Base-by-base conservation (phyloP, 768 basidiomycete genomes). In the Lanmaoa pseudosensibilis region DNA sequence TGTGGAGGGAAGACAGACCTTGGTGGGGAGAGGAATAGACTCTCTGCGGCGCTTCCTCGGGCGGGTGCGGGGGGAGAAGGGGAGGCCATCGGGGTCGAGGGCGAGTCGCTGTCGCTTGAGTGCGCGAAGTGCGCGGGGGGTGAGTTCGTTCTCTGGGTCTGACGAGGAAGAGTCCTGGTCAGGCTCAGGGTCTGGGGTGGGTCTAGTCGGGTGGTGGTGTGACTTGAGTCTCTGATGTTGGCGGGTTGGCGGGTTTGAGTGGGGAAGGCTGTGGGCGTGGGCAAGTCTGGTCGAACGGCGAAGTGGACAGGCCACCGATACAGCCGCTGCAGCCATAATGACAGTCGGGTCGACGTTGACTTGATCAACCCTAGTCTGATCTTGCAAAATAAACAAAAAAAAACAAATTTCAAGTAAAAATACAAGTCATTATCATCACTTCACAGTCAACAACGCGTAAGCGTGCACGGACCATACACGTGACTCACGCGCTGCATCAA, bases 91-190 rank as follows among this genome's bases (percentile, higher is more conserved):
- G 27, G 51, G 56, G 68, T 71, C 71, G 61, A 68, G 62, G 1
- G 71, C 21, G 60, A 69, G 69, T 1, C 71, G 69, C 30, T 64
- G 70, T 5, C 70, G 70, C 30, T 71, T 71, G 64, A 71, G 69
- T 0, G 70, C 70, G 41, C 70, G 72, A 41, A 71, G 71, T 2
- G 70, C 70, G 52, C 70, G 69, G 38, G 70, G 70, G 0, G 70
- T 71, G 56, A 71, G 70, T 36, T 73, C 69, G 63, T 68, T 66
- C 33, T 70, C 67, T 27, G 56, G 60, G 60, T 68, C 67, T 6
- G 54, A 55, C 7, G 60, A 65, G 38, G 60, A 65, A 0, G 59
- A 57, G 57, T 68, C 64, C 33, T 58, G 57, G 33, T 61, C 66
- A 45, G 36, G 40, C 41, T 67, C 65, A n/a, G 54, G 60, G 45